Conservation (phyloP, 129 eudicot genomes). For the Flaveria ramosissima region DNA sequence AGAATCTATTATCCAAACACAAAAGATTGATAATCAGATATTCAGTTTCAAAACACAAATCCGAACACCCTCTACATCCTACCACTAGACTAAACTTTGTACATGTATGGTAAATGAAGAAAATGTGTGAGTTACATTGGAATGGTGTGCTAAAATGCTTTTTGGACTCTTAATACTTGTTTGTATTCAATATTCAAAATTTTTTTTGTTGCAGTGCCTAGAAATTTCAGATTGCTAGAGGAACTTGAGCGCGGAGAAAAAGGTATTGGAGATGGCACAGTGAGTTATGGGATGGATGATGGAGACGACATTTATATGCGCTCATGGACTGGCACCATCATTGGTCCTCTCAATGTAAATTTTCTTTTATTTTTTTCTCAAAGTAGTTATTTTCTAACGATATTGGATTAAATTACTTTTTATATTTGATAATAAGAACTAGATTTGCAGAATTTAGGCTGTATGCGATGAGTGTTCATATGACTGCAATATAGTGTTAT, state of each 20-base stretch:
- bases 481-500: background rate
- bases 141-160: background rate
- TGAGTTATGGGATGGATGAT: constrained; percentile 36
- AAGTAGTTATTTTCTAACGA: background rate
- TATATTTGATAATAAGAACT: background rate
- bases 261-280: constrained; percentile 51
- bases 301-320: constrained; percentile 35
- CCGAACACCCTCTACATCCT: background rate
- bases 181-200: background rate
- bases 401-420: background rate
- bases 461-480: background rate
- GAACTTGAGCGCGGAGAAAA: constrained; percentile 52
- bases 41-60: background rate
- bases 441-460: background rate
- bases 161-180: no score
- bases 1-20: background rate
- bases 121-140: background rate
- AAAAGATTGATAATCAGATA: background rate
- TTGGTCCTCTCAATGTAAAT: constrained; percentile 45
- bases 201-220: constrained; percentile 36
- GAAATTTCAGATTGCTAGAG: constrained; percentile 47
- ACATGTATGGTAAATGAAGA: background rate
- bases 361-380: constrained; percentile 2
- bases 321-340: constrained; percentile 35
- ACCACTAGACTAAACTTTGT: background rate